Evolutionary conservation across 495 filamentous ascomycete species (phyloP).

Genomic region (Trichoderma orchidacearum): DNA sequence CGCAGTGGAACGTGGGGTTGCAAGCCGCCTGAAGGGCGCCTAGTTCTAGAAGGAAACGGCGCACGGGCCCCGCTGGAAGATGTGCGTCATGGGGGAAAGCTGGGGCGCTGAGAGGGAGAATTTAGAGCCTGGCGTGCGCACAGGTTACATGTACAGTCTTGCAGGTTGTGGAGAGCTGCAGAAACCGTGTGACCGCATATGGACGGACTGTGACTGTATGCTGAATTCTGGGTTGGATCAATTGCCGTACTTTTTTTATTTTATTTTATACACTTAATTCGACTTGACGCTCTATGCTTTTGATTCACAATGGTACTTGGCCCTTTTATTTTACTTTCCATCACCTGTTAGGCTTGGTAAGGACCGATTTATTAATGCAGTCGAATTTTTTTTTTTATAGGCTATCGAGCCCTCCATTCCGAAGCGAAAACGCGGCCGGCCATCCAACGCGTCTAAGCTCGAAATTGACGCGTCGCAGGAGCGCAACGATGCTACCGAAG

Average conservation of each 20-base stretch:
- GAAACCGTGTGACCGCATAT: too few relatives aligned
- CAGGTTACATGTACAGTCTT: not conserved
- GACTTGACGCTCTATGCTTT: not conserved
- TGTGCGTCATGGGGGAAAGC: not conserved
- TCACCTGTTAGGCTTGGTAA: not conserved
- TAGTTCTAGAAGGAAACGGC: not conserved
- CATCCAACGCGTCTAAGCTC: slow-evolving; percentile 21
- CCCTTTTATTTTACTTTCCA: not conserved
- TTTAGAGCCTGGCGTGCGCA: not conserved
- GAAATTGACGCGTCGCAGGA: slow-evolving; percentile 19
- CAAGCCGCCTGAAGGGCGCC: not conserved
- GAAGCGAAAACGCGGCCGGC: slow-evolving; percentile 28
- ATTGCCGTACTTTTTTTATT: too few relatives aligned
- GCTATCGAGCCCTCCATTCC: slow-evolving; percentile 3
- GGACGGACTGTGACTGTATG: too few relatives aligned
- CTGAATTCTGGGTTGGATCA: too few relatives aligned
- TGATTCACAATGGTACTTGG: not conserved
- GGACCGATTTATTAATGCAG: not conserved
- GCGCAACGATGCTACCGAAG: not conserved
- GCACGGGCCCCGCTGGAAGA: not conserved
- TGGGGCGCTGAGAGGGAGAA: too few relatives aligned
- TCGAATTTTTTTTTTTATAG: not conserved
- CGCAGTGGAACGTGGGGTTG: not conserved
- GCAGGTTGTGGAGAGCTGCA: not conserved
- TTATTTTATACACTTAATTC: not conserved